Evolutionary conservation across 2,329 filamentous ascomycete genomes (phyloP).

Genomic region (Leptosphaerulina australis): DNA sequence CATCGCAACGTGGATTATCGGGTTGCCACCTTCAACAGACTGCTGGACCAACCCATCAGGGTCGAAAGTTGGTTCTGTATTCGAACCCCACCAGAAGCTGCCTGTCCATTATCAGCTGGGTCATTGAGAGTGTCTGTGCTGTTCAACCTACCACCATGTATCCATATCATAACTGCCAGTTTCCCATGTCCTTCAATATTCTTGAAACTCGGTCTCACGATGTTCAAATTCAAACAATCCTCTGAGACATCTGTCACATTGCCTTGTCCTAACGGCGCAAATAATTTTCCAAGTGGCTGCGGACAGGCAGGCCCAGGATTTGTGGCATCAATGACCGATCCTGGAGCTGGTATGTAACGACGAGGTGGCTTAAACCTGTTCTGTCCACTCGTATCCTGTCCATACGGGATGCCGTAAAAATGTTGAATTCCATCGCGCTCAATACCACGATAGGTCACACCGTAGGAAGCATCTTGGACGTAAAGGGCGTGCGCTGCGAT

Average conservation of each 20-base stretch:
- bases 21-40: slow-evolving; percentile 52
- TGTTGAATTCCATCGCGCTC: slow-evolving; percentile 54
- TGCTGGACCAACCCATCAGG: slow-evolving; percentile 57
- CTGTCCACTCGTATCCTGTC: slow-evolving; percentile 53
- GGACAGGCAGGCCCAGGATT: slow-evolving; percentile 55
- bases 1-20: slow-evolving; percentile 47
- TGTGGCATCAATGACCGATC: slow-evolving; percentile 49
- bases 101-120: slow-evolving; percentile 15
- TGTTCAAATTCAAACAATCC: slow-evolving; percentile 66
- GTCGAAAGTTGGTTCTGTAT: slow-evolving; percentile 45
- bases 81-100: slow-evolving; percentile 36
- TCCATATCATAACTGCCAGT: slow-evolving; percentile 65
- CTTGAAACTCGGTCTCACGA: slow-evolving; percentile 57
- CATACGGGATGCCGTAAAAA: slow-evolving; percentile 58
- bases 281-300: slow-evolving; percentile 46
- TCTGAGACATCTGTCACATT: slow-evolving; percentile 53
- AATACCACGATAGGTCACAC: slow-evolving; percentile 54
- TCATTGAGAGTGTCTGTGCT: slow-evolving; percentile 36
- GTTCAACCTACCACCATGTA: slow-evolving; percentile 57
- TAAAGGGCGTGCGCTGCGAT: slow-evolving; percentile 12
- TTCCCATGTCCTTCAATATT: slow-evolving; percentile 41
- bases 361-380: slow-evolving; percentile 57
- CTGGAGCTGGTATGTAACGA: slow-evolving; percentile 40
- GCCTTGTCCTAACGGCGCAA: slow-evolving; percentile 35
- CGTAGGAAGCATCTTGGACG: slow-evolving; percentile 10